A percentile compares a stretch with the other conserved stretches of the same genome.
Conservation (phyloP, 345 rosid species). For the Moringa oleifera region DNA sequence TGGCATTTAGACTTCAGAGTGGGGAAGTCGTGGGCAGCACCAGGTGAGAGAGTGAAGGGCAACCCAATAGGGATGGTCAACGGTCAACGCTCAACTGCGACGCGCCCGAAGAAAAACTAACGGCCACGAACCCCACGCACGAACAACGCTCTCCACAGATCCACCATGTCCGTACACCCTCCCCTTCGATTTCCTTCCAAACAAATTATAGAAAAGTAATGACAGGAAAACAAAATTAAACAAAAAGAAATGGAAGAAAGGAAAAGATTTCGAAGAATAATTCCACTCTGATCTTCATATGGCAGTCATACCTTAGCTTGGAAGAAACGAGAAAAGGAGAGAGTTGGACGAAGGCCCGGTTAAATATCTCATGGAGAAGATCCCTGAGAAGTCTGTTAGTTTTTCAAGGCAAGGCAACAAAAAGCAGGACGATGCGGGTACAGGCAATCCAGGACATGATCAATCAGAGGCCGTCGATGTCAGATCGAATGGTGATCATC, state of each 20-base stretch:
- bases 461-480: background rate
- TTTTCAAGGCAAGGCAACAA: constrained; percentile 19
- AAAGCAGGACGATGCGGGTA: no score
- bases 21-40: no score
- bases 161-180: background rate
- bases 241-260: background rate
- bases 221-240: background rate
- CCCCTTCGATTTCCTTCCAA: constrained; percentile 11
- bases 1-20: no score
- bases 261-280: constrained; percentile 13
- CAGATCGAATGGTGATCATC: background rate
- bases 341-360: background rate
- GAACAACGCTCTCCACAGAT: background rate
- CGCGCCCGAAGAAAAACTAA: no score
- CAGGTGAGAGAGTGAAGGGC: no score
- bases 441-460: background rate
- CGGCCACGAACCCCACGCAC: no score
- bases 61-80: no score
- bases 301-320: background rate
- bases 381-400: constrained; percentile 24
- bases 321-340: background rate
- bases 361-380: constrained; percentile 12
- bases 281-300: constrained; percentile 13
- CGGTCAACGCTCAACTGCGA: no score
- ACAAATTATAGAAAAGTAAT: constrained; percentile 15